Evolutionary conservation across 306 rosid species (phyloP).

Genomic region (Rosa multiflora): DNA sequence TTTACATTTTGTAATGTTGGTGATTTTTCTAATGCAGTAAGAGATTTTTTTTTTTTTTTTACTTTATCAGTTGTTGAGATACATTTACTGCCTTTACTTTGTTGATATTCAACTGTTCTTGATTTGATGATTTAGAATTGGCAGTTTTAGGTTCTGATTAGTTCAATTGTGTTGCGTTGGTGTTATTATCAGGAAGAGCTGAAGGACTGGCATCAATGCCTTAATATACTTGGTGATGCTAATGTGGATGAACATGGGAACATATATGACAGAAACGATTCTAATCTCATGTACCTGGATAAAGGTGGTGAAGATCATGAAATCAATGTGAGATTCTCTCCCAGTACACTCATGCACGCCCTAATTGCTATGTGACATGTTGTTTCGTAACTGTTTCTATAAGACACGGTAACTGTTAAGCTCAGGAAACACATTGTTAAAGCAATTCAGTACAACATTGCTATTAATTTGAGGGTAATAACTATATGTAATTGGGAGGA

Average conservation of each 20-base stretch:
- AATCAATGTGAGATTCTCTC: slow-evolving; percentile 52
- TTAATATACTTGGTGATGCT: slow-evolving; percentile 76
- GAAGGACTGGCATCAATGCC: slow-evolving; percentile 97
- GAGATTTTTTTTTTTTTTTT: not conserved
- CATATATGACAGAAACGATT: slow-evolving; percentile 58
- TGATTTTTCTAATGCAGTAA: not conserved
- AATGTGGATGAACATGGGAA: slow-evolving; percentile 82
- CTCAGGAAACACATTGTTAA: not conserved
- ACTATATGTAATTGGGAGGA: no score
- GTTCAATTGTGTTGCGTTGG: not conserved
- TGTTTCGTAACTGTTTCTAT: not conserved
- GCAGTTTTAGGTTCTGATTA: not conserved
- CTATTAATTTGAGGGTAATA: not conserved
- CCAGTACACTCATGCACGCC: not conserved
- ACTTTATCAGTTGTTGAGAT: not conserved
- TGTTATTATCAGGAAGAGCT: slow-evolving; percentile 64
- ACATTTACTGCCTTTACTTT: not conserved
- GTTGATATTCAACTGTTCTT: not conserved
- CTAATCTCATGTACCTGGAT: slow-evolving; percentile 77
- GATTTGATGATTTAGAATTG: not conserved
- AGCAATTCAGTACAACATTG: not conserved
- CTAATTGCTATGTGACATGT: slow-evolving; percentile 11
- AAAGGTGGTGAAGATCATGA: slow-evolving; percentile 88
- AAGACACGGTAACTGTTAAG: not conserved
- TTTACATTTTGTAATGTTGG: no score